These are phyloP conservation scores for Boletus austroedulis DNA, from an alignment of 1,284 basidiomycete species.

Conservation along the genomic window DNA sequence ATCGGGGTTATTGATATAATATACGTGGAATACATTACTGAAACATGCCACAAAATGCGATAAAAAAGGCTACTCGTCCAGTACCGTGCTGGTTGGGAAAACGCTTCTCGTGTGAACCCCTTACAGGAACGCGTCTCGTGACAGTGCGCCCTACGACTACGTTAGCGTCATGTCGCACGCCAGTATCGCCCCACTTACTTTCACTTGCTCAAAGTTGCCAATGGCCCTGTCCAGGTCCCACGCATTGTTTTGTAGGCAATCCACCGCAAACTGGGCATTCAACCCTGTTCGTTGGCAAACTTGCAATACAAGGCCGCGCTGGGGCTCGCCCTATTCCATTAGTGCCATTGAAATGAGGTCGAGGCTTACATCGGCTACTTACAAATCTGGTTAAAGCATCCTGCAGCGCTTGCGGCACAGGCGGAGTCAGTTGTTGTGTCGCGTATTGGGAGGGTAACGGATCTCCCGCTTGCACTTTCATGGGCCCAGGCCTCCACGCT, in stretches of 20 bases:
- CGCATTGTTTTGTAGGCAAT: constrained; percentile 77
- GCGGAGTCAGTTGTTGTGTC: constrained; percentile 24
- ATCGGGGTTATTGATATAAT: constrained; percentile 18
- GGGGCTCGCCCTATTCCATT: constrained; percentile 55
- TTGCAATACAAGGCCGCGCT: constrained; percentile 64
- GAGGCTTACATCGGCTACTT: constrained; percentile 37
- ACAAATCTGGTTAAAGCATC: constrained; percentile 54
- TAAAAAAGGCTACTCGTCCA: neutral
- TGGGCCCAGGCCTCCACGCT: constrained; percentile 72
- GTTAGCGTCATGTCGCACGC: constrained; percentile 24
- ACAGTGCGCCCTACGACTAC: constrained; percentile 39
- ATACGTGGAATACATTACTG: constrained; percentile 31
- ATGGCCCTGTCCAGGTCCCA: constrained; percentile 79
- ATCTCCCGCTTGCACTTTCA: constrained; percentile 57
- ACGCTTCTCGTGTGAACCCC: constrained; percentile 16
- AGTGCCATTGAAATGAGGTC: neutral
- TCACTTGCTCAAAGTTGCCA: constrained; percentile 80
- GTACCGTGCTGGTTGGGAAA: neutral
- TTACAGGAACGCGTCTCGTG: constrained; percentile 45
- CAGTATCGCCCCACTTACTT: constrained; percentile 47
- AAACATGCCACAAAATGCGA: constrained; percentile 4
- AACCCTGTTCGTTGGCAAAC: constrained; percentile 70
- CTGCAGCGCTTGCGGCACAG: constrained; percentile 41
- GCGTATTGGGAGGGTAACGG: constrained; percentile 27
- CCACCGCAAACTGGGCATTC: constrained; percentile 72